Evolutionary conservation across 176 grass and related monocot species (phyloP).

Genomic region (Aechmea fasciata): DNA sequence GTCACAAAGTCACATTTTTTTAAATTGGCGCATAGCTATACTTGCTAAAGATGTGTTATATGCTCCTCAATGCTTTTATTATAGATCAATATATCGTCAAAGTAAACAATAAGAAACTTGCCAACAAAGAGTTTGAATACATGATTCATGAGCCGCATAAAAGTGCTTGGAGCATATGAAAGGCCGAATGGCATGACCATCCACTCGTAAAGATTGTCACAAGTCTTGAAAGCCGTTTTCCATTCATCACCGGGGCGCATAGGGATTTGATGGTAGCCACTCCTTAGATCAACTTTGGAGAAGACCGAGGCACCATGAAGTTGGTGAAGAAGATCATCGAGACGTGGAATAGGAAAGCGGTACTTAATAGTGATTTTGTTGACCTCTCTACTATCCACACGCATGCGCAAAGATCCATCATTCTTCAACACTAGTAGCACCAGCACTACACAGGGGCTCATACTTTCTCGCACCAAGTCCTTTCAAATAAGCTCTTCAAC

Average conservation of each 20-base stretch:
- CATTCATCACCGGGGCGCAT: constrained; percentile 3
- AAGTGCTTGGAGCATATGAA: too few species aligned
- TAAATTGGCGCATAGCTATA: too few species aligned
- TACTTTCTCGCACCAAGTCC: constrained; percentile 6
- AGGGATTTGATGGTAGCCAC: constrained; percentile 1
- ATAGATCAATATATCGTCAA: too few species aligned
- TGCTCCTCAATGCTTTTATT: too few species aligned
- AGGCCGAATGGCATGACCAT: not conserved
- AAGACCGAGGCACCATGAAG: constrained; percentile 1
- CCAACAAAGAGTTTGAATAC: too few species aligned
- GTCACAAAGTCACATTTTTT: too few species aligned
- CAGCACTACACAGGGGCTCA: not conserved
- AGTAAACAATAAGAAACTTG: too few species aligned
- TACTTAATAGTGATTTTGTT: constrained; percentile 12
- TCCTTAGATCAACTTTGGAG: constrained; percentile 17
- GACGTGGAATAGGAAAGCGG: not conserved
- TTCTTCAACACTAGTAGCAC: constrained; percentile 9
- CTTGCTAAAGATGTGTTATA: too few species aligned
- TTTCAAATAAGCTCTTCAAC: constrained; percentile 4
- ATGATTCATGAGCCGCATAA: too few species aligned
- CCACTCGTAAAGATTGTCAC: constrained; percentile 4
- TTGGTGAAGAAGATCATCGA: constrained; percentile 13
- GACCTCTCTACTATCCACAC: constrained; percentile 9
- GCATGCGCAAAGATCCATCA: constrained; percentile 5
- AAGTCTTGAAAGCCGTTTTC: constrained; percentile 9